Evolutionary conservation across 139 green algal species (phyloP), one percentile per base, ranked within the genome.

Genomic region (Parachlorella kessleri): DNA sequence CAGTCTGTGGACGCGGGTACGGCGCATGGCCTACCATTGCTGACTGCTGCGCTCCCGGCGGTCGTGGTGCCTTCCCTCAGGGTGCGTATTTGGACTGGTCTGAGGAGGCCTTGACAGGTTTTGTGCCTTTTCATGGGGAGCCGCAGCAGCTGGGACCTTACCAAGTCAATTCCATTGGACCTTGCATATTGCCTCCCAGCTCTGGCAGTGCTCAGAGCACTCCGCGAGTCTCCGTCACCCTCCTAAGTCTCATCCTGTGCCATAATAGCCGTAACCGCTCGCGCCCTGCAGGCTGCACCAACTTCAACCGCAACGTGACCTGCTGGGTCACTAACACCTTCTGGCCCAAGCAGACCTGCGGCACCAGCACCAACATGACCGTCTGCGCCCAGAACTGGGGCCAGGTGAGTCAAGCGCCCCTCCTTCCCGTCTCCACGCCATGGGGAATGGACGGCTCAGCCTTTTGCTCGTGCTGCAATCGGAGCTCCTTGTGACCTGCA

Each of bases 341-440:
- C 73, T 78, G n/a, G 30, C 73, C 73, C 21, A 55, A 69, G 35
- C 33, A 38, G 36, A 33, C 23, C 23, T 78, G 73, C 73, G 21
- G 21, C 6, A 6, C 41, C 41, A 78, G 18, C 36, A 72, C 21
- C n/a, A 83, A 83, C 55, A 24, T 37, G 0, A 72, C 70, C 4
- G 7, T 32, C 8, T 83, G 78, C 32, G 23, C 70, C 37, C 6
- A 75, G 38, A 74, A 83, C 55, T 83, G 78, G 78, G 78, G 78
- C 37, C 66, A 82, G 63, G 63, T 69, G n/a, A 33, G 63, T 37
- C 9, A 33, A 69, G n/a, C 24, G 26, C 63, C 63, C 63, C 9
- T 1, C 63, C 26, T 1, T 18, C 2, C 9, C 9, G 26, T 30
- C n/a, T 14, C 26, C n/a, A 32, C 28, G 63, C 24, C 14, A 30